phyloP scores from a whole-genome alignment of 768 basidiomycete genomes.

The Tylopilus rubrobrunneus region DNA sequence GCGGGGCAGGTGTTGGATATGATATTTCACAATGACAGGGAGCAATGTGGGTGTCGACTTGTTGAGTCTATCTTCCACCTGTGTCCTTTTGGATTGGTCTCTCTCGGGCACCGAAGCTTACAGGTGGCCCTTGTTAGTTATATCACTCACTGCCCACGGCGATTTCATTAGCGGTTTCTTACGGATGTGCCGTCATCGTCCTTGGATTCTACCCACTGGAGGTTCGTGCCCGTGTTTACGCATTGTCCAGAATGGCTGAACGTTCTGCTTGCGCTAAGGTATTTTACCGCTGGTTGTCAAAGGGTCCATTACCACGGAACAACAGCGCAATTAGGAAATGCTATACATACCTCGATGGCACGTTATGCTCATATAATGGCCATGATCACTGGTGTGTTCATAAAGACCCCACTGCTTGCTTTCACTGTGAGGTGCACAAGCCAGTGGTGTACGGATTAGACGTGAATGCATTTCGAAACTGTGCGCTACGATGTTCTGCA shows the following conservation, averaged over 20 bases:
- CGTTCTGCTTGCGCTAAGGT: constrained; percentile 8
- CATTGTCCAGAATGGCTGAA: not conserved
- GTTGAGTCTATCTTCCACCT: no score
- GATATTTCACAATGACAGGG: constrained; percentile 43
- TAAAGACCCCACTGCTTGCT: no score
- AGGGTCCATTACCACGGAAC: not conserved
- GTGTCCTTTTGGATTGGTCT: no score
- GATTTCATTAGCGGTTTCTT: constrained; percentile 60
- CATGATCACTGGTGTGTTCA: not conserved
- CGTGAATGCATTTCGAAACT: no score
- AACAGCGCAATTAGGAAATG: constrained; percentile 2
- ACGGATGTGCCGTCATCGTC: constrained; percentile 38
- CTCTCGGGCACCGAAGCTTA: not conserved
- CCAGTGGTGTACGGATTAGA: no score
- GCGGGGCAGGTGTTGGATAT: constrained; percentile 50
- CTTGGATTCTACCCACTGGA: constrained; percentile 56
- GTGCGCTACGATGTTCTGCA: no score
- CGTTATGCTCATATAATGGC: not conserved
- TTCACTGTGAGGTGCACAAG: no score
- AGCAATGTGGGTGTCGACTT: constrained; percentile 41
- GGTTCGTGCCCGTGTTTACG: constrained; percentile 39
- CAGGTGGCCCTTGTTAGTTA: constrained; percentile 35
- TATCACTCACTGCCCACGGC: constrained; percentile 64
- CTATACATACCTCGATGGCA: not conserved
- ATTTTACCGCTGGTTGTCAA: constrained; percentile 27